Percentiles rank a stretch among this genome's conserved stretches.
Evolutionary conservation across 306 rosid species (phyloP).

Genomic region (Inga oerstediana): DNA sequence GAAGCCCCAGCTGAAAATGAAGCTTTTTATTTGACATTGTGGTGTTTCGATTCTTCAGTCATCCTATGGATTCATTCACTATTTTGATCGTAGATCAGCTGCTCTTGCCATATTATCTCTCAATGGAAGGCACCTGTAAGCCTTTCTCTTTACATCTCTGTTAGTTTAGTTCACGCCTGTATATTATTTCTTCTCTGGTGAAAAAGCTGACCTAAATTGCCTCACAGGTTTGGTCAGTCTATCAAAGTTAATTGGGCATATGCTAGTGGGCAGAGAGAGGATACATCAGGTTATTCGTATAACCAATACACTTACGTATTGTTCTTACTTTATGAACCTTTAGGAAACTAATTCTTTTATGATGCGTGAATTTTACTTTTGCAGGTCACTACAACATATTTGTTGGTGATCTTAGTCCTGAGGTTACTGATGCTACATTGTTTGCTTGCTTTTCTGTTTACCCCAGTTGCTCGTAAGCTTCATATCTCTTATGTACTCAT

Average conservation of each 20-base stretch:
- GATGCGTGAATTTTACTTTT: constrained; percentile 33
- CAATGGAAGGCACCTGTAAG: constrained; percentile 96
- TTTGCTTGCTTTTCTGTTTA: constrained; percentile 96
- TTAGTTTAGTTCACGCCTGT: constrained; percentile 5
- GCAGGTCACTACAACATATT: constrained; percentile 95
- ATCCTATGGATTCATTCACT: constrained; percentile 95
- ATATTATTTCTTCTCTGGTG: background rate
- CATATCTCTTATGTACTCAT: constrained; percentile 32
- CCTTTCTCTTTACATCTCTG: background rate
- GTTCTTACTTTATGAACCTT: background rate
- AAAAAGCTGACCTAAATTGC: constrained; percentile 23
- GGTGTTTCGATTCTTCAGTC: constrained; percentile 65
- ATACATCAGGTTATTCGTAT: constrained; percentile 78
- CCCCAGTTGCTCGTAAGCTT: constrained; percentile 95
- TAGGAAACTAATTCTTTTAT: constrained; percentile 23
- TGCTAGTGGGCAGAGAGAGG: constrained; percentile 98
- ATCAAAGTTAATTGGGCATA: constrained; percentile 99
- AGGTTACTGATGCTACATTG: constrained; percentile 95
- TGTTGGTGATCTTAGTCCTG: constrained; percentile 98
- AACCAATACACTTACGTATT: background rate
- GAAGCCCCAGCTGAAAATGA: constrained; percentile 9
- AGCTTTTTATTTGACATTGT: constrained; percentile 27
- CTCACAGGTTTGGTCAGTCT: constrained; percentile 94
- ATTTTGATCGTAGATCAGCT: constrained; percentile 96
- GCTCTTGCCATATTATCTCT: constrained; percentile 89